These are phyloP conservation scores for Mortierella hygrophila DNA, from an alignment of 192 early-diverging fungal species.

Conservation along the genomic window DNA sequence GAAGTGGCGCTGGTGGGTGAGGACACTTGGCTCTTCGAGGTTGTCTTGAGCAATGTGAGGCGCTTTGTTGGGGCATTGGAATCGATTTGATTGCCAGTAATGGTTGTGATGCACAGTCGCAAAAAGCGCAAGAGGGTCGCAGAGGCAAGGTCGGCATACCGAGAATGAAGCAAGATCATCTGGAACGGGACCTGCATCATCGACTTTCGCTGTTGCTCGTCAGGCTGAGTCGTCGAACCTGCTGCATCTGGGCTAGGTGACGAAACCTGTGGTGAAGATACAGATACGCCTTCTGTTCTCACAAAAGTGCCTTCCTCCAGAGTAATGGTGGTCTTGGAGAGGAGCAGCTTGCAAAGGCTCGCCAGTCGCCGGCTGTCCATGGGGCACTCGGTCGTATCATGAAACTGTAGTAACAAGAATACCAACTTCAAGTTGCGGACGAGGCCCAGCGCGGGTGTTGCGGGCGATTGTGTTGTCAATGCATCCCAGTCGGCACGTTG, in stretches of 20 bases:
- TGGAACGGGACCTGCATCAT: constrained; percentile 45
- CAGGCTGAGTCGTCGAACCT: background rate
- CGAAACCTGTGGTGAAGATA: background rate
- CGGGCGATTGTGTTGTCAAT: background rate
- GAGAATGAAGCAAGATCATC: constrained; percentile 43
- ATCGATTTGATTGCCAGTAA: constrained; percentile 14
- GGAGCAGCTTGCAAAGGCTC: constrained; percentile 37
- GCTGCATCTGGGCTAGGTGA: background rate
- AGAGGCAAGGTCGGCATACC: constrained; percentile 20
- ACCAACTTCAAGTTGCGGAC: constrained; percentile 37
- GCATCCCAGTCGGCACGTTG: constrained; percentile 44
- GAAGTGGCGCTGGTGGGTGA: constrained; percentile 8
- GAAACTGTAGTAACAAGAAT: constrained; percentile 24
- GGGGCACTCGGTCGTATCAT: constrained; percentile 4
- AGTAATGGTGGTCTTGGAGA: constrained; percentile 31
- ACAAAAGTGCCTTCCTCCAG: background rate
- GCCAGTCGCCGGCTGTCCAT: constrained; percentile 29
- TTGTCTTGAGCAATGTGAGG: background rate
- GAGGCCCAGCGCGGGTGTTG: constrained; percentile 37
- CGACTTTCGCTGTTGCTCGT: constrained; percentile 9
- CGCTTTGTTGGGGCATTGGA: background rate
- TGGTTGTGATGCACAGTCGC: constrained; percentile 11
- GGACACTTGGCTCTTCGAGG: background rate
- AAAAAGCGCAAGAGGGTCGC: constrained; percentile 13
- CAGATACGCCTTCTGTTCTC: background rate